Evolutionary conservation across 2,329 filamentous ascomycete genomes (phyloP).

Genomic region (Colletotrichum tabaci): DNA sequence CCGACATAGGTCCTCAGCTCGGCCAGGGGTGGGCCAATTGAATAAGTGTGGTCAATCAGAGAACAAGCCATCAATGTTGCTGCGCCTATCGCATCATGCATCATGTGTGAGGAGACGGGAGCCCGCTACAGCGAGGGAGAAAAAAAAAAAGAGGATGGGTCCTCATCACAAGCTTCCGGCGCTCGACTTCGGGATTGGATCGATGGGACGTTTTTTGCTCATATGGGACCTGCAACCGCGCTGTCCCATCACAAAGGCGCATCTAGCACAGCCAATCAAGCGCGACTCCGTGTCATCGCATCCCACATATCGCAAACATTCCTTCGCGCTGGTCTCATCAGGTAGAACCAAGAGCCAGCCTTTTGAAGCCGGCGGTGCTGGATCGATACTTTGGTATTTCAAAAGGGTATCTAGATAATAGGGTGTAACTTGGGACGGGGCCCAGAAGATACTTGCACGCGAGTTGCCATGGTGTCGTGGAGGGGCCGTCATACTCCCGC

Average conservation of each 20-base stretch:
- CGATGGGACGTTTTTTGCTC: constrained; percentile 13
- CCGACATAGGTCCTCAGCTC: constrained; percentile 7
- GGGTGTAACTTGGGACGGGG: constrained; percentile 4
- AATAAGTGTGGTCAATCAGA: background rate
- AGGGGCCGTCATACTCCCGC: background rate
- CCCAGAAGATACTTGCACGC: background rate
- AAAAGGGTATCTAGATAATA: constrained; percentile 39
- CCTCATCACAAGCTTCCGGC: constrained; percentile 8
- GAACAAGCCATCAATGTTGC: constrained; percentile 7
- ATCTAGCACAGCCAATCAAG: constrained; percentile 33
- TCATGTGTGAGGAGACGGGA: no score
- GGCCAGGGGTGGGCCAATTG: constrained; percentile 3
- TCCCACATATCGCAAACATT: constrained; percentile 5
- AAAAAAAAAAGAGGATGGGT: background rate
- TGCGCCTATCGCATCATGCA: constrained; percentile 6
- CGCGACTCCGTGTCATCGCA: constrained; percentile 11
- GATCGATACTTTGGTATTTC: constrained; percentile 32
- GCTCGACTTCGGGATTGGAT: constrained; percentile 11
- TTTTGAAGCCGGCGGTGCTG: background rate
- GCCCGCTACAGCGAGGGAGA: no score
- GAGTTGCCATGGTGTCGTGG: background rate
- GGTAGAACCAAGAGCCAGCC: constrained; percentile 4
- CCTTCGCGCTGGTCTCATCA: background rate
- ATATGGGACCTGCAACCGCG: constrained; percentile 27
- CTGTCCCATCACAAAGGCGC: constrained; percentile 26